Evolutionary conservation across 306 rosid genomes (phyloP), one percentile per base, ranked within the genome.

Genomic region (Argentina anserina): DNA sequence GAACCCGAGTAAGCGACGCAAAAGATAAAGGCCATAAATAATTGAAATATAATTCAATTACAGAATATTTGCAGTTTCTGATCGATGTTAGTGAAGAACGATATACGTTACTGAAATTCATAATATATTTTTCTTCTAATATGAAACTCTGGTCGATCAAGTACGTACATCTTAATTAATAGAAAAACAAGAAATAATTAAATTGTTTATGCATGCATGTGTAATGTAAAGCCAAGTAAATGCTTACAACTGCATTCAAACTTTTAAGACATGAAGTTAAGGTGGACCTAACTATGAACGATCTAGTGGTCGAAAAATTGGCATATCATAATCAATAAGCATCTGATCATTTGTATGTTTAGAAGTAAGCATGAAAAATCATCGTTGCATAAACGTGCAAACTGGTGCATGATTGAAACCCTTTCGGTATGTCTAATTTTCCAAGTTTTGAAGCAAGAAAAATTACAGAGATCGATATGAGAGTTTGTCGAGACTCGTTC

Each of bases 171-270:
- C 13, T 31, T 67, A 3, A 3, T 25, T 7, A 42, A 67, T 28
- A 1, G 18, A 65, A 25, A 11, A 42, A 0, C 5, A 33, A 28
- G 1, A 66, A 42, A 25, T 2, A 2, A 45, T 25, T 23, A 29
- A 3, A 0, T 36, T 36, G 36, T 39, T 55, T 55, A 25, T 9
- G 40, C 65, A 60, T 31, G 39, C 5, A 29, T 28, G 25, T 18
- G 66, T 61, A 61, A 10, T 28, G 41, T 26, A 29, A 41, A 41
- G 15, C 75, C 75, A 71, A 71, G 45, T 31, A 53, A 28, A 71
- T 56, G 75, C 75, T 71, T 71, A 26, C 55, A 55, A 56, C 31
- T 56, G 55, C 56, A 41, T 18, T 58, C 14, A 71, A 71, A 41
- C 56, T 31, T 71, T 71, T 39, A 56, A 56, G 45, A 3, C 67